A percentile compares a stretch with the other conserved stretches of the same genome.
Evolutionary conservation across 257 asterid species (phyloP).

Genomic region (Rauvolfia tetraphylla): DNA sequence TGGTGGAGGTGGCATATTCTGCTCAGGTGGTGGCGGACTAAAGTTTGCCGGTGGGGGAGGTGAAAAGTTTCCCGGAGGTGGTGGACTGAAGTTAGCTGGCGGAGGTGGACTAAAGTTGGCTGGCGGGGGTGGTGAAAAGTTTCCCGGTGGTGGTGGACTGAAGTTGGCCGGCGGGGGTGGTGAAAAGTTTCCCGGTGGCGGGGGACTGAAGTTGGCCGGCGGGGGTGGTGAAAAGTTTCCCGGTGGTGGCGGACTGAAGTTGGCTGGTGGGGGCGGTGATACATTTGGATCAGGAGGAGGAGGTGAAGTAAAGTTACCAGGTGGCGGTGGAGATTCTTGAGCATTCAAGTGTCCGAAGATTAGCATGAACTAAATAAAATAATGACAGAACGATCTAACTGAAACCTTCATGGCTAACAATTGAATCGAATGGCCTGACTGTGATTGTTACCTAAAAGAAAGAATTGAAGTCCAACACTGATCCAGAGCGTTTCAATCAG

Average conservation of each 20-base stretch:
- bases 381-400: neutral
- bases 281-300: neutral
- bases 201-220: too few species aligned
- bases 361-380: neutral
- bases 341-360: neutral
- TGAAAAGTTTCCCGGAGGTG: too few species aligned
- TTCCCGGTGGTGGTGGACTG: neutral
- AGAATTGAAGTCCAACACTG: neutral
- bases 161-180: neutral
- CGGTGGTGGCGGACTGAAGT: too few species aligned
- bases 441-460: neutral
- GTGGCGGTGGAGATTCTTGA: neutral
- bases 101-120: neutral
- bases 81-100: too few species aligned
- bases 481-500: neutral
- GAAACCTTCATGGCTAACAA: neutral
- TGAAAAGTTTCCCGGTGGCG: too few species aligned
- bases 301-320: neutral
- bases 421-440: neutral
- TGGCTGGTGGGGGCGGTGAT: neutral
- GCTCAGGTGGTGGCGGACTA: neutral
- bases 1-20: too few species aligned
- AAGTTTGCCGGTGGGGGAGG: neutral
- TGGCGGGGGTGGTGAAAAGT: neutral
- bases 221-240: too few species aligned